Conservation (phyloP, 352 stramenopile genomes). For the Elongisporangium senticosum region DNA sequence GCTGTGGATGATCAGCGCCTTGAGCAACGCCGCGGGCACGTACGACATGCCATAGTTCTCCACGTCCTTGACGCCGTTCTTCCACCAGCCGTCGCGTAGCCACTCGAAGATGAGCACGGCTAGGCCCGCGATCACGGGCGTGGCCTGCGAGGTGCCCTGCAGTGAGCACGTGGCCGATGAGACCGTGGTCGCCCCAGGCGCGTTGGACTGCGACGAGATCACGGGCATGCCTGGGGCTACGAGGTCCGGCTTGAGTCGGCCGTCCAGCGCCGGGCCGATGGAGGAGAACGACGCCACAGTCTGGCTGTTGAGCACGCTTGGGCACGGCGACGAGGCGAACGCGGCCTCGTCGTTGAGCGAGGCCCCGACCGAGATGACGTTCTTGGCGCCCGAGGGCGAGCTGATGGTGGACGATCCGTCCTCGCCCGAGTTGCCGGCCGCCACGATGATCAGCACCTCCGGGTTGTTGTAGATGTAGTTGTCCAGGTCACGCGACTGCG, state of each 20-base stretch:
- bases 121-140: constrained; percentile 72
- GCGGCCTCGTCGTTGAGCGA: constrained; percentile 51
- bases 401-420: constrained; percentile 52
- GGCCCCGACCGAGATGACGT: constrained; percentile 75
- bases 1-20: constrained; percentile 82
- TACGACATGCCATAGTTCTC: constrained; percentile 45
- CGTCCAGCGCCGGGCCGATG: constrained; percentile 59
- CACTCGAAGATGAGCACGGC: constrained; percentile 84
- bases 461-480: constrained; percentile 76
- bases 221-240: constrained; percentile 69
- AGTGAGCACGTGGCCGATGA: constrained; percentile 36
- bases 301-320: constrained; percentile 53
- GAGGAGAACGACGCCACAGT: constrained; percentile 69
- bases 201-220: constrained; percentile 54
- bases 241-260: constrained; percentile 74
- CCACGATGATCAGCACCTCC: constrained; percentile 73
- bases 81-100: constrained; percentile 80
- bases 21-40: constrained; percentile 68
- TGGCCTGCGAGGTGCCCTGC: constrained; percentile 80
- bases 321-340: constrained; percentile 39
- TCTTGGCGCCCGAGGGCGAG: constrained; percentile 75
- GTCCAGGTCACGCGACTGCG: constrained; percentile 51
- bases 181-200: constrained; percentile 34
- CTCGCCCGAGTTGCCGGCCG: constrained; percentile 77
- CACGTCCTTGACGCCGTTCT: constrained; percentile 45